These are phyloP conservation scores for Linnemannia schmuckeri DNA, from an alignment of 192 early-diverging fungal genomes.

Conservation along the genomic window DNA sequence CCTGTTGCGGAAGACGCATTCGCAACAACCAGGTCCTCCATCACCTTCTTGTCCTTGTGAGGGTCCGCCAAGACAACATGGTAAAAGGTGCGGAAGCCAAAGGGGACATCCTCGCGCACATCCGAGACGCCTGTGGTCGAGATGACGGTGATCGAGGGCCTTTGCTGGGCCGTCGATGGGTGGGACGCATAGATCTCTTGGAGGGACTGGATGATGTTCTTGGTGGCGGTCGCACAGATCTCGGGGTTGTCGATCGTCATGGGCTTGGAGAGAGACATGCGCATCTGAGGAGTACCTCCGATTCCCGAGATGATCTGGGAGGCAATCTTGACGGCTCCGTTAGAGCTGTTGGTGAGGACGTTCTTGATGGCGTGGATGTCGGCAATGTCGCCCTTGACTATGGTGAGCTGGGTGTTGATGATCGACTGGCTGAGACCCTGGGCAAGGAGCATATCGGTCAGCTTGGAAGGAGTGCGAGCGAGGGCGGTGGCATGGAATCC, in stretches of 20 bases:
- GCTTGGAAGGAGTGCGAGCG: slow-evolving; percentile 48
- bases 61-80: slow-evolving; percentile 29
- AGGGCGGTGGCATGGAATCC: slow-evolving; percentile 37
- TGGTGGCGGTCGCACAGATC: slow-evolving; percentile 24
- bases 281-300: slow-evolving; percentile 32
- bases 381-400: slow-evolving; percentile 41
- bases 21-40: slow-evolving; percentile 27
- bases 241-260: slow-evolving; percentile 39
- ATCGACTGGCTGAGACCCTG: slow-evolving; percentile 26
- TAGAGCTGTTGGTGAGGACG: slow-evolving; percentile 18
- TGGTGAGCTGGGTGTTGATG: slow-evolving; percentile 32
- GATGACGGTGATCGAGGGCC: slow-evolving; percentile 32
- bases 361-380: slow-evolving; percentile 28
- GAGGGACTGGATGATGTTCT: slow-evolving; percentile 28
- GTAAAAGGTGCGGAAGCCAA: slow-evolving; percentile 28
- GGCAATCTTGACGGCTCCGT: slow-evolving; percentile 2
- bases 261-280: slow-evolving; percentile 14
- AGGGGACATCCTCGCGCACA: slow-evolving; percentile 43
- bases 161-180: slow-evolving; percentile 16
- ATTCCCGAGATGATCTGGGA: slow-evolving; percentile 49
- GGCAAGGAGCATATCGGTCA: slow-evolving; percentile 38
- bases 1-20: neutral
- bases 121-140: slow-evolving; percentile 42
- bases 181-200: slow-evolving; percentile 28
- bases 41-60: slow-evolving; percentile 54